Conservation (phyloP, 371 early-diverging fungal species). For the Mortierella sp. region DNA sequence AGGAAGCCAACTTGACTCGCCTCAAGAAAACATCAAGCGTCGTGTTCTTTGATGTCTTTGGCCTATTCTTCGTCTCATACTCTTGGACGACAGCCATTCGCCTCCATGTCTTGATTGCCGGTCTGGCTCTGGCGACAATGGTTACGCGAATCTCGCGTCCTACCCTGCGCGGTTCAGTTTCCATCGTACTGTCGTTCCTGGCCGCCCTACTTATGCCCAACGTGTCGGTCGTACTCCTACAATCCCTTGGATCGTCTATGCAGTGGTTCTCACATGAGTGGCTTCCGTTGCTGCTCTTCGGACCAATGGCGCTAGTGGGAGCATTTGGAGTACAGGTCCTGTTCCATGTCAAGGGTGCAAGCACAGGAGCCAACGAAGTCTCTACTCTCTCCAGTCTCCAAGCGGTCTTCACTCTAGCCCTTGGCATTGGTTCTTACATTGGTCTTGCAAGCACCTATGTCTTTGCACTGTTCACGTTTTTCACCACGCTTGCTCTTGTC, state of each 20-base stretch:
- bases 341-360: conserved; percentile 21
- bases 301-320: conserved; percentile 60
- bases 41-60: conserved; percentile 77
- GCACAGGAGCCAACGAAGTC: conserved; percentile 29
- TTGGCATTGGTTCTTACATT: conserved; percentile 5
- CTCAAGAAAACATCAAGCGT: conserved; percentile 56
- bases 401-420: conserved; percentile 12
- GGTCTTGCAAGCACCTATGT: conserved; percentile 36
- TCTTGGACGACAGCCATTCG: too few relatives aligned
- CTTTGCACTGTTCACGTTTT: conserved; percentile 25
- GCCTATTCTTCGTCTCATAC: conserved; percentile 68
- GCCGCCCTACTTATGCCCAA: conserved; percentile 58
- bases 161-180: too few relatives aligned
- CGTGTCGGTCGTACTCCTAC: conserved; percentile 54
- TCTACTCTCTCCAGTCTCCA: conserved; percentile 22
- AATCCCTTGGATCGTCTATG: conserved; percentile 63
- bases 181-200: conserved; percentile 57
- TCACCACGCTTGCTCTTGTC: conserved; percentile 21
- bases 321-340: conserved; percentile 59
- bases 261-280: conserved; percentile 75
- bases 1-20: conserved; percentile 59
- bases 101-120: too few relatives aligned
- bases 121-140: too few relatives aligned
- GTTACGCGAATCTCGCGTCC: too few relatives aligned
- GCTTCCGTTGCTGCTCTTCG: conserved; percentile 65